A percentile compares a stretch with the other conserved stretches of the same genome.
Evolutionary conservation across 305 asterid species (phyloP).

Genomic region (Fraxinus sp.): DNA sequence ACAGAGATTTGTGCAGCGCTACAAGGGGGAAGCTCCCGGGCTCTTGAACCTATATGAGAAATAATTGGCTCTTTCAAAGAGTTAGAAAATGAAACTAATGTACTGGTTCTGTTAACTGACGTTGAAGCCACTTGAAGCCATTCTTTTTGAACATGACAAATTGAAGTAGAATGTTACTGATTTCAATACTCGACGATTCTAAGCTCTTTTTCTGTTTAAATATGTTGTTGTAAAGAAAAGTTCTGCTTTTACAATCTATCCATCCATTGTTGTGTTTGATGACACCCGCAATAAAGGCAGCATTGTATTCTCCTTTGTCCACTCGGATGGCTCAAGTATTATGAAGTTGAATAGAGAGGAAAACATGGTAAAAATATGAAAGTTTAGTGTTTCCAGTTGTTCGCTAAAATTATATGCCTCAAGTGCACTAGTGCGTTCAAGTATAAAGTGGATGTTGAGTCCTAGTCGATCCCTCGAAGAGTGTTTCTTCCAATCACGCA

Average conservation of each 20-base stretch:
- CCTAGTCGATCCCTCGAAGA: no score
- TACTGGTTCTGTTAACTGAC: neutral
- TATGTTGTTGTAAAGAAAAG: neutral
- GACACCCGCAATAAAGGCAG: neutral
- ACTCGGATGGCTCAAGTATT: neutral
- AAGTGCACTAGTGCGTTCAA: no score
- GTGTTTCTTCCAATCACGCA: no score
- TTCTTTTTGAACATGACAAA: neutral
- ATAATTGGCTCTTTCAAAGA: neutral
- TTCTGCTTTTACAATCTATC: no score
- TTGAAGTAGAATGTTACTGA: neutral
- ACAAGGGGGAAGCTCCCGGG: conserved; percentile 17
- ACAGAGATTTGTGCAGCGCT: neutral
- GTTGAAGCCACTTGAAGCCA: neutral
- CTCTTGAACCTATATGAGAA: conserved; percentile 26
- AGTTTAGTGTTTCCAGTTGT: no score
- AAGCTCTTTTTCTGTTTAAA: neutral
- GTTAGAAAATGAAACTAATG: neutral
- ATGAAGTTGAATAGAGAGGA: neutral
- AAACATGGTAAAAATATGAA: no score
- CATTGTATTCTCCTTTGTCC: neutral
- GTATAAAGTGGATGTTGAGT: no score
- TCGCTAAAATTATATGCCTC: no score
- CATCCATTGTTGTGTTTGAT: neutral
- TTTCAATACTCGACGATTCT: neutral